Evolutionary conservation across 345 rosid genomes (phyloP).

Genomic region (Turnera subulata): DNA sequence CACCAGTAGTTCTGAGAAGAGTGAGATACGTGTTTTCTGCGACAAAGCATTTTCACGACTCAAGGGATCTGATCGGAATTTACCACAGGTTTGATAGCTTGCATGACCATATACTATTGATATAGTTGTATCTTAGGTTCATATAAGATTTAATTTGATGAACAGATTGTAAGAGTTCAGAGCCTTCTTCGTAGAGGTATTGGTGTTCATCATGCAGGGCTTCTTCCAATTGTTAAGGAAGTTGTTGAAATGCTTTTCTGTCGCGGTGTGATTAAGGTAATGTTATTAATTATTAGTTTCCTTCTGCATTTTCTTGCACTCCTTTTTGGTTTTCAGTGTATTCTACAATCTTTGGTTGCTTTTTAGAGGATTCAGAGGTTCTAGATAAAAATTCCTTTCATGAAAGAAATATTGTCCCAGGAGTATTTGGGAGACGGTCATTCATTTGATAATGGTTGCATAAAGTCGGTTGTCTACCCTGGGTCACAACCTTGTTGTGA

Average conservation of each 20-base stretch:
- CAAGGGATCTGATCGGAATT: constrained; percentile 90
- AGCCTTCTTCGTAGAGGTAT: constrained; percentile 84
- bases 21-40: constrained; percentile 82
- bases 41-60: constrained; percentile 92
- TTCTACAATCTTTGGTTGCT: not conserved
- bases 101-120: not conserved
- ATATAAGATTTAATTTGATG: constrained; percentile 20
- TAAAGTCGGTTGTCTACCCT: no score
- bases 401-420: not conserved
- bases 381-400: no score
- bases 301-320: not conserved
- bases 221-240: constrained; percentile 98
- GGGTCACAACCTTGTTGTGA: no score
- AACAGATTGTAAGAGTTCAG: constrained; percentile 87
- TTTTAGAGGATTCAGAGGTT: constrained; percentile 2
- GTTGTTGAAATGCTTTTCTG: constrained; percentile 99
- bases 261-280: constrained; percentile 94
- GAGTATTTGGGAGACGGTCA: no score
- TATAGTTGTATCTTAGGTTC: not conserved
- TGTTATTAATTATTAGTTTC: constrained; percentile 4
- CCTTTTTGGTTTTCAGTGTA: not conserved
- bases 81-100: constrained; percentile 73
- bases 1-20: constrained; percentile 80
- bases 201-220: constrained; percentile 98
- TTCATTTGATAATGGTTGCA: no score